Evolutionary conservation across 331 rosid species (phyloP), one percentile per base, ranked within the genome.

Genomic region (Prunus yedoensis): DNA sequence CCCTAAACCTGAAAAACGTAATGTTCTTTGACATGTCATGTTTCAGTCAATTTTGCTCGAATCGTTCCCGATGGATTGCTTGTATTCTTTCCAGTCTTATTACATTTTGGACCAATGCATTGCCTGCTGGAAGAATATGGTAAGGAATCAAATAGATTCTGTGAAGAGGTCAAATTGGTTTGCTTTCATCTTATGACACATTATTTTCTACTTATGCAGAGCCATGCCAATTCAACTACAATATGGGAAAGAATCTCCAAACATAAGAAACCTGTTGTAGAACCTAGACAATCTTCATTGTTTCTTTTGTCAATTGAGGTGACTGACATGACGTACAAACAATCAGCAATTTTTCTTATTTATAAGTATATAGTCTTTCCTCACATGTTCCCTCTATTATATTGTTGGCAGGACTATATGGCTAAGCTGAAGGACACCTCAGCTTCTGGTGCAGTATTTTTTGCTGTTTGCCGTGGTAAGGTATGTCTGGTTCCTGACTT

Each of bases 391-490:
- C n/a, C 30, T 73, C 52, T 62, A 50, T 68, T 73, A 51, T 68
- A 35, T 79, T 85, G 70, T 56, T 63, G 81, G 81, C 90, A 94
- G 97, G 99, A 94, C 78, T 94, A 90, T 84, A 85, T 89, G 81
- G 74, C 91, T 67, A 94, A 87, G 84, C 87, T 94, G 87, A 88
- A 91, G 82, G 96, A 92, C 77, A 79, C 84, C 83, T 87, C 99
- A 74, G 73, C 83, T 70, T 87, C 95, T 68, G 99, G 99, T 83
- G 99, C 97, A 73, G 85, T 90, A 43, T 94, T 94, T 83, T 94
- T 94, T 59, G 97, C 97, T 56, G 99, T 94, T 69, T 94, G 99
- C 83, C 97, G 97, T 16, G 99, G 99, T 73, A 94, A 94, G 91
- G 99, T 94, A 91, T 80, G 87, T 61, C 70, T 77, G 58, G 30